These are phyloP conservation scores for Graphilbum sp. DNA, from an alignment of 2,329 filamentous ascomycete genomes.

Conservation along the genomic window DNA sequence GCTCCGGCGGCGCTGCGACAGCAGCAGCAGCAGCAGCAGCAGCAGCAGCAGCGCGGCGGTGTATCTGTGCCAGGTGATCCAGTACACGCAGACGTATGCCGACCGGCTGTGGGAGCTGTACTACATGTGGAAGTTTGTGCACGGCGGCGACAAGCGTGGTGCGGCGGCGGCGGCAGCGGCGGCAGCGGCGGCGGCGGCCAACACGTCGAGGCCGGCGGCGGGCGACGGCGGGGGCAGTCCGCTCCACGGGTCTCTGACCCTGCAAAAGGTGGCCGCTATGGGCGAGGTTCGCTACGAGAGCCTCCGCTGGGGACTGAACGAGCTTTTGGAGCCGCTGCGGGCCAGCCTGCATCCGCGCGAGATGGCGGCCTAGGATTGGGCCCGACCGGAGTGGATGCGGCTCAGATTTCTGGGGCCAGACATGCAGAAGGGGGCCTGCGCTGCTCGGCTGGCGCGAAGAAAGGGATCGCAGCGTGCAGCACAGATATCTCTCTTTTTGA, in stretches of 20 bases:
- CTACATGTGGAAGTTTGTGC: constrained; percentile 5
- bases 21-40: too few species aligned
- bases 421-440: too few species aligned
- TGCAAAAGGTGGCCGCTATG: not conserved
- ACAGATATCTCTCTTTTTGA: too few species aligned
- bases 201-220: not conserved
- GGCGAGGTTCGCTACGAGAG: constrained; percentile 1
- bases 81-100: too few species aligned
- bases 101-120: constrained; percentile 5
- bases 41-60: too few species aligned
- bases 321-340: constrained; percentile 4
- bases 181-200: too few species aligned
- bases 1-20: not conserved
- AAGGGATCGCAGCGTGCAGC: too few species aligned
- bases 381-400: too few species aligned
- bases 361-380: constrained; percentile 3
- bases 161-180: not conserved
- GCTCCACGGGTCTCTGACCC: not conserved
- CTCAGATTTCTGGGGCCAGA: too few species aligned
- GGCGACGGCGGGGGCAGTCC: too few species aligned
- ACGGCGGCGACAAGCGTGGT: constrained; percentile 1
- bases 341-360: constrained; percentile 6
- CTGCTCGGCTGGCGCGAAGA: too few species aligned
- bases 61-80: too few species aligned
- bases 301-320: constrained; percentile 4